Base-by-base conservation (phyloP, 345 rosid genomes). In the Cardamine occulta region DNA sequence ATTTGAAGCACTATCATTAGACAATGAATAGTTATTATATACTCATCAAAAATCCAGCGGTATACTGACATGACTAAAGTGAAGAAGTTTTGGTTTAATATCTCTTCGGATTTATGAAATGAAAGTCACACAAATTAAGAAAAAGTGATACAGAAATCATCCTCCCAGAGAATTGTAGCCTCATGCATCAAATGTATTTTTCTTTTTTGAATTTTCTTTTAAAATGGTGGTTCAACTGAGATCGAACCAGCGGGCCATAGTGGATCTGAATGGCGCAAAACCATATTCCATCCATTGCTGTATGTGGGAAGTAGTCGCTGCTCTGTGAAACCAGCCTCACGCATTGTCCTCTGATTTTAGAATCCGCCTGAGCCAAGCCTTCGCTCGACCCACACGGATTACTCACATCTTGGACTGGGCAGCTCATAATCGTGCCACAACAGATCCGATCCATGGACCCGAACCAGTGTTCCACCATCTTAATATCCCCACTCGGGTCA, bases 311-410 rank as follows among this genome's bases (percentile, higher is more conserved):
- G 45, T 70, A 14, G 5, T 71, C 66, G 58, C 74, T 71, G 74
- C 58, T 71, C 74, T 71, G 58, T 59, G 48, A 59, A 59, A 32
- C 75, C 74, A 59, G 74, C 48, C 74, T 71, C 35, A 71, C 74
- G 58, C 66, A 60, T 32, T 71, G 0, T 17, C 66, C 67, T 47
- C 34, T 48, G 2, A 9, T 48, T 71, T 32, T 47, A 71, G 58
- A 1, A 21, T 0, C 48, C 8, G 12, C 18, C 26, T 32, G 48
- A n/a, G 8, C 2, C 37, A 34, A 59, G 58, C 74, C 66, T 59
- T 59, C 66, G 66, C 47, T 15, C 13, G 2, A 14, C 42, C 8
- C 58, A 58, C 7, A 59, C 35, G 1, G 35, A 14, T 21, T 0
- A 71, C 75, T n/a, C 66, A 14, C 58, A 15, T 59, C 67, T 71